Percentiles rank a stretch among this genome's conserved stretches.
Evolutionary conservation across 2,329 filamentous ascomycete genomes (phyloP).

Genomic region (Fusarium citri): DNA sequence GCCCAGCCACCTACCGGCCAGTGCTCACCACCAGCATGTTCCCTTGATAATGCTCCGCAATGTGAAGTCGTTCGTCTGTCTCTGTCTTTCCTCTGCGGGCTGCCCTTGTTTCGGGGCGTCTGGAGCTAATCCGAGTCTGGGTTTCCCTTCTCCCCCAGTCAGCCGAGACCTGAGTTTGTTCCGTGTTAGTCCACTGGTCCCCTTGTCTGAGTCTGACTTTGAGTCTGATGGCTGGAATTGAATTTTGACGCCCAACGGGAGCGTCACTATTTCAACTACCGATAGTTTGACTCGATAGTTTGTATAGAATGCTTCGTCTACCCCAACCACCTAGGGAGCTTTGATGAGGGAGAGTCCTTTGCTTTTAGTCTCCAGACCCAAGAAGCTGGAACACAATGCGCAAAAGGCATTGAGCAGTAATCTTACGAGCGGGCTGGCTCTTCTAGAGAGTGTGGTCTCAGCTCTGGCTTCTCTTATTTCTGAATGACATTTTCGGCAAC

Average conservation of each 20-base stretch:
- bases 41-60: slow-evolving; percentile 7
- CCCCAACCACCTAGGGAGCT: background rate
- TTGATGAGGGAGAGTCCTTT: slow-evolving; percentile 8
- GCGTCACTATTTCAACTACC: slow-evolving; percentile 3
- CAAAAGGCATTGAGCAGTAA: slow-evolving; percentile 46
- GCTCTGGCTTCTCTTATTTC: slow-evolving; percentile 27
- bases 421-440: slow-evolving; percentile 41
- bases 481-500: slow-evolving; percentile 14
- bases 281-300: slow-evolving; percentile 10
- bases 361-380: background rate
- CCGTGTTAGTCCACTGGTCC: slow-evolving; percentile 9
- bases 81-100: background rate
- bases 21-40: slow-evolving; percentile 33
- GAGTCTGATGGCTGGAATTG: slow-evolving; percentile 4
- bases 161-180: slow-evolving; percentile 17
- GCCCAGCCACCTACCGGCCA: slow-evolving; percentile 28
- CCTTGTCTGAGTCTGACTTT: slow-evolving; percentile 2
- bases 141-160: background rate
- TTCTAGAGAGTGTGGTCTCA: slow-evolving; percentile 36
- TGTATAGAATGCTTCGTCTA: slow-evolving; percentile 10
- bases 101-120: slow-evolving; percentile 28
- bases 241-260: slow-evolving; percentile 17
- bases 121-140: slow-evolving; percentile 29
- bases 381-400: background rate
- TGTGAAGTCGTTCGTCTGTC: background rate